Evolutionary conservation across 176 grass and related monocot genomes (phyloP), one percentile per base, ranked within the genome.

Genomic region (Avena atlantica): DNA sequence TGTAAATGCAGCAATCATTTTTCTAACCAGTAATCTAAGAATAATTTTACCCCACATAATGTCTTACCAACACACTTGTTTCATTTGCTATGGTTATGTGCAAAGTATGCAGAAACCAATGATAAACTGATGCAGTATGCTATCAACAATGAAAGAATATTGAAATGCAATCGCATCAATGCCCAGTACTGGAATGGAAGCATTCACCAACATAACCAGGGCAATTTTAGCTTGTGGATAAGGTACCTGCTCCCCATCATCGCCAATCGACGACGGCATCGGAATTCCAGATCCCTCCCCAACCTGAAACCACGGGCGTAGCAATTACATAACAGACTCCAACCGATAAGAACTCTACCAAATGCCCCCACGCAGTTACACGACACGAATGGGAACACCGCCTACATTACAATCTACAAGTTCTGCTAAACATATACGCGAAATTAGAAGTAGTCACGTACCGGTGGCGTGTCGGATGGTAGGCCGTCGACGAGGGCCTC

Each of bases 171-270:
- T 15, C 2, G 1, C 37, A 20, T 21, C 23, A 85, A 24, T 23
- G 21, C 31, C 31, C 25, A 67, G 9, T 47, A 81, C 17, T 15
- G 44, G 6, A 85, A 70, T 7, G 49, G 20, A 85, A 71, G 63
- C 2, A 87, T 76, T 77, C 40, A 17, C 27, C 5, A 80, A 51
- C 53, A 88, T 44, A 69, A 51, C 10, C 0, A 56, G 9, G 40
- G 4, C 40, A 69, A 6, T 0, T 34, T 84, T 50, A 91, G 63
- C 27, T 31, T 0, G 24, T 56, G 58, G 62, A 77, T 64, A 88
- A 78, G 16, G 86, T 88, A 91, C 90, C 90, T 91, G 76, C 86
- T 88, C 90, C 23, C 78, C 86, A 57, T 88, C 90, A 20, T 91
- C 90, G 78, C 86, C 86, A 81, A 86, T 88, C 9, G 86, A 91